Base-by-base conservation (phyloP, 2,329 filamentous ascomycete genomes). In the Paraphoma chrysanthemicola region DNA sequence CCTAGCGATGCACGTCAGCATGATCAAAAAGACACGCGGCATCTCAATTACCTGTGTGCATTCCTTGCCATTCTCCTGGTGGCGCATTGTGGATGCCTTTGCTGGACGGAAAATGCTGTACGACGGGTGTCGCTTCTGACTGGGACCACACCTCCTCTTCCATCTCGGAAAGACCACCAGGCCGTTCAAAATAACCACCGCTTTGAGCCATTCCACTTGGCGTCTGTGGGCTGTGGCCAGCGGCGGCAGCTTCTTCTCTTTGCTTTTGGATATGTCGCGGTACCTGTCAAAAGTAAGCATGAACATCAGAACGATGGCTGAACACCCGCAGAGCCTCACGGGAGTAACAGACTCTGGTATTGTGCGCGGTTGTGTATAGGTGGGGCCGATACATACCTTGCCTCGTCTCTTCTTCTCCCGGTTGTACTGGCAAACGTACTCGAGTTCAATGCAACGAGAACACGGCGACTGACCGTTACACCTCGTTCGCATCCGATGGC, bases 341-440 rank as follows among this genome's bases (percentile, higher is more conserved):
- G 23, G 23, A 23, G 23, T 23, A 23, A 23, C 23, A 23, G 23
- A 23, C 23, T 23, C 23, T 23, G 23, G 23, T 23, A 5, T 23
- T 23, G 23, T 23, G 23, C 23, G 23, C 23, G 23, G 23, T 23
- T 23, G 23, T 23, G 23, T 30, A 46, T 30, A 11, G 11, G 10
- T n/a, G 33, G 33, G 10, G n/a, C 33, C 17, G 55, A 91, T 85
- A 2, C 92, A 95, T 14, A 92, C 92, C 77, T 97, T 97, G 65
- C 93, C 93, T 71, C 93, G 86, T 82, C 97, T 96, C 81, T 97
- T 97, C 67, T 93, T 88, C 78, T 96, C 92, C 56, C 93, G 88
- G 60, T 92, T 89, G 79, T 97, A 97, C 79, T 97, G 92, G 80
- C 93, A 97, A 43, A 89, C 87, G 65, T 97, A 83, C 30, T 90